These are phyloP conservation scores for Debaryomyces singareniensis DNA, from an alignment of 1,139 yeast species.

Conservation along the genomic window DNA sequence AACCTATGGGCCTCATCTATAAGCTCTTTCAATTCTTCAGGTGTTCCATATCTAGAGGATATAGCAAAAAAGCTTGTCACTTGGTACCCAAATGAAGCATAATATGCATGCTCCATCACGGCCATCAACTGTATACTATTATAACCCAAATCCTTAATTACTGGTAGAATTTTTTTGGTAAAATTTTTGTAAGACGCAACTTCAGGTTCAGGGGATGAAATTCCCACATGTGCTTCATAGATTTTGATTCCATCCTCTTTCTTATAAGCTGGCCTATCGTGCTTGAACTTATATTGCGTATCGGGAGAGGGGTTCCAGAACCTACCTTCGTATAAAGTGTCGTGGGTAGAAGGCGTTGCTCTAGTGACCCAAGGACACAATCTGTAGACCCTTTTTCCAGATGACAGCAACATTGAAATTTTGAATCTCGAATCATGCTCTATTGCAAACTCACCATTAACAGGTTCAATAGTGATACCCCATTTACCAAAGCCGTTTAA, in stretches of 20 bases:
- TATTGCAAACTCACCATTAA: constrained; percentile 54
- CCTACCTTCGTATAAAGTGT: constrained; percentile 64
- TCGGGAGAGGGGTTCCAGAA: constrained; percentile 75
- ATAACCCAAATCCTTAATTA: constrained; percentile 78
- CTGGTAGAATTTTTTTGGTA: constrained; percentile 74
- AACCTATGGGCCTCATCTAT: constrained; percentile 87
- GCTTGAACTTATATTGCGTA: constrained; percentile 50
- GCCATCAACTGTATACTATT: constrained; percentile 96
- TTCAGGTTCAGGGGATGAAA: constrained; percentile 83
- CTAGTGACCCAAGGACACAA: constrained; percentile 86
- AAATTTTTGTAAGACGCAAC: constrained; percentile 84
- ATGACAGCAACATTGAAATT: constrained; percentile 56
- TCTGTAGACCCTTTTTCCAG: constrained; percentile 69
- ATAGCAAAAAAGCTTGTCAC: constrained; percentile 88
- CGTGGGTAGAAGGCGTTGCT: constrained; percentile 61
- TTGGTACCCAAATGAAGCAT: constrained; percentile 96
- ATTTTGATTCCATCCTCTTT: constrained; percentile 57
- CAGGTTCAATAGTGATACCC: constrained; percentile 48
- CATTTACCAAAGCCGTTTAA: constrained; percentile 67
- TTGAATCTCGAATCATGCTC: constrained; percentile 79
- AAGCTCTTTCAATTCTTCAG: constrained; percentile 87
- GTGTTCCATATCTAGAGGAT: constrained; percentile 87
- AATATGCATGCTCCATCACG: constrained; percentile 97
- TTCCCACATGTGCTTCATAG: constrained; percentile 95
- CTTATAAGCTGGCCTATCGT: constrained; percentile 51